Conservation (phyloP, 2,329 filamentous ascomycete genomes). For the Calcarisporium arbuscula region DNA sequence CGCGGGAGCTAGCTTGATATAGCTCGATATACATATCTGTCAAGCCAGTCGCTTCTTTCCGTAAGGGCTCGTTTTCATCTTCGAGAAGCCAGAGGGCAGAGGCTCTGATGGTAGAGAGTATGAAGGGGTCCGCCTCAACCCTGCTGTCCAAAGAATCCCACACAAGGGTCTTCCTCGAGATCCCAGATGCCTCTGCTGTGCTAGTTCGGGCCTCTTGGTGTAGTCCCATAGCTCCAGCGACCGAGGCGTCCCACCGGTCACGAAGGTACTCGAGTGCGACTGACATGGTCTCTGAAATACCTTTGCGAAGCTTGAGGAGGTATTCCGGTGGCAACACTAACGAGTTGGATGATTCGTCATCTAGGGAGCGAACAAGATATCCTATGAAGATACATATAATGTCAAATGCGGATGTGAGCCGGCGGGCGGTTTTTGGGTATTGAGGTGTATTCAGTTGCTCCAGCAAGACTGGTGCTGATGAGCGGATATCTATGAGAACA, state of each 20-base stretch:
- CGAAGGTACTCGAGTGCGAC: slow-evolving; percentile 59
- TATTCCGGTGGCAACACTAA: slow-evolving; percentile 50
- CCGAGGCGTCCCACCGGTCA: slow-evolving; percentile 62
- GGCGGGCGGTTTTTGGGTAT: slow-evolving; percentile 44
- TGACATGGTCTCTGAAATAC: slow-evolving; percentile 57
- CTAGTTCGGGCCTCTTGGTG: slow-evolving; percentile 48
- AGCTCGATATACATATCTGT: slow-evolving; percentile 59
- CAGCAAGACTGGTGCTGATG: slow-evolving; percentile 55
- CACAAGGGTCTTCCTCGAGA: slow-evolving; percentile 41
- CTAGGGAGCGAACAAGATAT: slow-evolving; percentile 47
- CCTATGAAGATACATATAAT: slow-evolving; percentile 55
- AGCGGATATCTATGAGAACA: slow-evolving; percentile 59
- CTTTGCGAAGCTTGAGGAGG: slow-evolving; percentile 54
- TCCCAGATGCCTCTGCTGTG: slow-evolving; percentile 36
- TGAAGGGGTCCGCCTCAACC: slow-evolving; percentile 48
- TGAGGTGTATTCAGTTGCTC: slow-evolving; percentile 48
- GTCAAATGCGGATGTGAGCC: slow-evolving; percentile 56
- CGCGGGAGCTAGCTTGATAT: slow-evolving; percentile 36
- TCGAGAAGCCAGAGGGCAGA: slow-evolving; percentile 63
- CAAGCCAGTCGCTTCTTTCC: slow-evolving; percentile 51
- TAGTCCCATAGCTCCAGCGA: slow-evolving; percentile 55
- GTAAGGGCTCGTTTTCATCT: slow-evolving; percentile 55
- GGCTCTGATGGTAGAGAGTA: slow-evolving; percentile 51
- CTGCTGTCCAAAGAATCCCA: slow-evolving; percentile 52
- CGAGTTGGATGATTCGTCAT: slow-evolving; percentile 34